Evolutionary conservation across 805 yeast genomes (phyloP), one percentile per base, ranked within the genome.

Genomic region (Candida ovalis): DNA sequence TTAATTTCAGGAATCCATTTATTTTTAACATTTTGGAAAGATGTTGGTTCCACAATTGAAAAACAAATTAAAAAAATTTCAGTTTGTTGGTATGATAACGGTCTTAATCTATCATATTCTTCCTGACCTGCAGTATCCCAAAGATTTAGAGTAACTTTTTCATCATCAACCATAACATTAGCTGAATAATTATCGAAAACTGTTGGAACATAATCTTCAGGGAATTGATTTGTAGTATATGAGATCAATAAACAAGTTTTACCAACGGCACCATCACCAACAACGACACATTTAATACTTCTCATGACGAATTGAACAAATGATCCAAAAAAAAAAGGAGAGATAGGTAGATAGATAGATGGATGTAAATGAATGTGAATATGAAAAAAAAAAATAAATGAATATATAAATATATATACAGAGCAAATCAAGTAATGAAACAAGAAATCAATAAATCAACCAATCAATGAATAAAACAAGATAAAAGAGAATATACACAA

Each of bases 91-190:
- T 90, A 90, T 8, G 94, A 85, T 52, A 90, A 72, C 2, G 97
- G 97, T 67, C 97, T 76, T 60, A 89, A 75, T 51, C 96, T 75
- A 65, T 90, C 96, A 66, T 89, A 89, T 64, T 89, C 96, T 61
- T 87, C 86, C 68, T 90, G 96, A 24, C 97, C 97, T 3, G 97
- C 96, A 15, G 97, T 90, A 77, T 90, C 97, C 96, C 96, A 90
- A 41, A 90, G 75, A 22, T 95, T 96, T 44, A 90, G 74, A 61
- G 88, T 88, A 60, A 86, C 84, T 46, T 88, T 87, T 59, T 84
- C 89, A 25, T 86, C 84, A 59, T 86, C 92, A 19, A 84, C 83
- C 76, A 88, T 80, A 23, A 90, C 89, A 39, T 85, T 84, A 17
- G 96, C 92, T 2, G 96, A 80, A 66, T 90, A 90, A 68, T 90